These are phyloP conservation scores for Diaporthe velutina DNA, from an alignment of 2,329 filamentous ascomycete genomes.

Conservation along the genomic window DNA sequence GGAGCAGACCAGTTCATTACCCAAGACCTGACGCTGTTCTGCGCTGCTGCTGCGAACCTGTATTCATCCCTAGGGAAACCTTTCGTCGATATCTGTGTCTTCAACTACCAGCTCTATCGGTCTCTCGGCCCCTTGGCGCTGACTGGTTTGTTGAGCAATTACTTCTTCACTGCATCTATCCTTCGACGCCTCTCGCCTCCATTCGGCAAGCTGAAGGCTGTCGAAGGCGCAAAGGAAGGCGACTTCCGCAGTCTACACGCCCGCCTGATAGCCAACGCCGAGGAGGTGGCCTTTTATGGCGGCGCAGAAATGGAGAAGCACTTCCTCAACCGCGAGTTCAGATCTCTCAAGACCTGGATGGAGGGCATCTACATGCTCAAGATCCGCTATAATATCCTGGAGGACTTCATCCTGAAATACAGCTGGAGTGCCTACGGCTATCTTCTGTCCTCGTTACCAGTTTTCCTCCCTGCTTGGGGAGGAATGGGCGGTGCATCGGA, in stretches of 20 bases:
- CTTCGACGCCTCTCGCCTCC: constrained; percentile 90
- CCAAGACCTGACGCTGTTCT: constrained; percentile 95
- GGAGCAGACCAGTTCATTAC: constrained; percentile 98
- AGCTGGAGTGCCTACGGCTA: constrained; percentile 99
- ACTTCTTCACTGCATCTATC: constrained; percentile 93
- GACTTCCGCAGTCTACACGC: constrained; percentile 94
- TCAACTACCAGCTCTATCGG: constrained; percentile 96
- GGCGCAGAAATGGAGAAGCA: constrained; percentile 95
- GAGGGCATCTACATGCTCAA: constrained; percentile 98
- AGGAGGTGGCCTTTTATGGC: constrained; percentile 97
- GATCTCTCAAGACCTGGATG: constrained; percentile 95
- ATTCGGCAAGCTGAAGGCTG: constrained; percentile 96
- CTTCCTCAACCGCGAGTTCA: constrained; percentile 92
- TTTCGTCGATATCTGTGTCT: constrained; percentile 95
- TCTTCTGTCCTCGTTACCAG: constrained; percentile 89
- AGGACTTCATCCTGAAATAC: constrained; percentile 98
- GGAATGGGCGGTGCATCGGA: constrained; percentile 83
- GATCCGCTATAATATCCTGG: constrained; percentile 98
- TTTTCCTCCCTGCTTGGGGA: constrained; percentile 95
- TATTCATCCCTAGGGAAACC: constrained; percentile 99
- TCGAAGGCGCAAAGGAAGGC: constrained; percentile 94
- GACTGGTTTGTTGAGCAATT: constrained; percentile 88
- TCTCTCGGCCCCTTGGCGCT: constrained; percentile 91
- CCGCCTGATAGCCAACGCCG: constrained; percentile 93
- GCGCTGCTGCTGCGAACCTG: constrained; percentile 88